These are phyloP conservation scores for Moelleriella libera DNA, from an alignment of 2,329 filamentous ascomycete species.

Conservation along the genomic window DNA sequence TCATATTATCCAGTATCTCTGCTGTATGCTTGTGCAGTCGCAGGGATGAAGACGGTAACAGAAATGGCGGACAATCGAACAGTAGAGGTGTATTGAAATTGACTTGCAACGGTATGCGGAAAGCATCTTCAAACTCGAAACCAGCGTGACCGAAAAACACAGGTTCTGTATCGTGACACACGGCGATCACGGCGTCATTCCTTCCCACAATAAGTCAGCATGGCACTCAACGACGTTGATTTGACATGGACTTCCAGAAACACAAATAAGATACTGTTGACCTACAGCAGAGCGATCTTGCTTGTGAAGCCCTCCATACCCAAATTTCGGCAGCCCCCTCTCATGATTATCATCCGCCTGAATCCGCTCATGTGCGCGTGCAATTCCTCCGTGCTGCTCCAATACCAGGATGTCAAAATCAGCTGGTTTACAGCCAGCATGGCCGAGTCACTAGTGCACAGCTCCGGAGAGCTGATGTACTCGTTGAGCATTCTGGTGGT, in stretches of 20 bases:
- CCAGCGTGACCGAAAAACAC: conserved; percentile 23
- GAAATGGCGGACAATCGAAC: conserved; percentile 25
- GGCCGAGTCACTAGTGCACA: conserved; percentile 27
- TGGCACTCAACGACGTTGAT: conserved; percentile 1
- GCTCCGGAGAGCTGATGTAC: conserved; percentile 22
- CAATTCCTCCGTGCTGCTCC: conserved; percentile 30
- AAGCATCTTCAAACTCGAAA: conserved; percentile 26
- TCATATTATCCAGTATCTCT: conserved; percentile 35
- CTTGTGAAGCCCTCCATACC: conserved; percentile 31
- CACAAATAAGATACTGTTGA: background rate
- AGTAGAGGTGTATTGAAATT: conserved; percentile 34
- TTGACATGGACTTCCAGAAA: too few relatives aligned
- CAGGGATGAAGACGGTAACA: conserved; percentile 23
- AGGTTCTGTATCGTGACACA: conserved; percentile 30
- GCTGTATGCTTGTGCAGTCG: conserved; percentile 31
- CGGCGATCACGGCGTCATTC: conserved; percentile 30
- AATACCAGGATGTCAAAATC: conserved; percentile 39
- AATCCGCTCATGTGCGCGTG: conserved; percentile 31
- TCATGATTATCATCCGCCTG: conserved; percentile 29
- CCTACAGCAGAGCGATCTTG: conserved; percentile 35
- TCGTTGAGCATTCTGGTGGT: conserved; percentile 32
- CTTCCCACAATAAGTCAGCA: conserved; percentile 13
- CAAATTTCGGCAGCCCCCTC: conserved; percentile 29
- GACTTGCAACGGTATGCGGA: conserved; percentile 24
- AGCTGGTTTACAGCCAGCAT: conserved; percentile 34